A percentile compares a stretch with the other conserved stretches of the same genome.
These are phyloP conservation scores for Tricladium varicosporioides DNA, from an alignment of 2,329 filamentous ascomycete genomes.

Conservation along the genomic window DNA sequence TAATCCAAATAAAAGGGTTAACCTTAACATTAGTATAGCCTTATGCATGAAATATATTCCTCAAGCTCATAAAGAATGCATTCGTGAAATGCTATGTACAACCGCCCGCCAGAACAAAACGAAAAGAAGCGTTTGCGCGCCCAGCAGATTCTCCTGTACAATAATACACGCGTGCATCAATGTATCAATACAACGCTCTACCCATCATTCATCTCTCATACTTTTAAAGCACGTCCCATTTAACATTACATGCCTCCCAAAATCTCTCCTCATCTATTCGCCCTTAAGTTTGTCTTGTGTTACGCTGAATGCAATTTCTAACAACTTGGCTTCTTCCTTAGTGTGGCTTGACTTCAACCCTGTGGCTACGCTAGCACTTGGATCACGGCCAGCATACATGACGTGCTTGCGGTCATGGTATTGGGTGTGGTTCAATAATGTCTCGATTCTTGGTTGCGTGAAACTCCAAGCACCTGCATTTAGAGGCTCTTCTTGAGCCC, in stretches of 20 bases:
- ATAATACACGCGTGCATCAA: constrained; percentile 22
- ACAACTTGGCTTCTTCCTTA: constrained; percentile 88
- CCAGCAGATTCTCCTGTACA: constrained; percentile 25
- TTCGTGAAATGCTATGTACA: neutral
- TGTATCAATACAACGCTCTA: neutral
- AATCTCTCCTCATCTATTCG: constrained; percentile 27
- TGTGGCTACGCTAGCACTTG: constrained; percentile 90
- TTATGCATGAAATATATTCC: no score
- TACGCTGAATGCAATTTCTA: constrained; percentile 63
- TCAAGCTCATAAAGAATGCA: neutral
- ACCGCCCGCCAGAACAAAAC: neutral
- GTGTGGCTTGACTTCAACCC: constrained; percentile 84
- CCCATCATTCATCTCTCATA: constrained; percentile 12
- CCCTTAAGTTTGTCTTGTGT: constrained; percentile 70
- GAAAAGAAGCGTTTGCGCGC: neutral
- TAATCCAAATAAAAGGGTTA: no score
- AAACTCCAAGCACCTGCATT: constrained; percentile 98
- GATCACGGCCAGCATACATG: constrained; percentile 93
- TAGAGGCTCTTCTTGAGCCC: constrained; percentile 95
- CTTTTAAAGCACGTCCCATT: constrained; percentile 1
- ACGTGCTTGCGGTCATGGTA: constrained; percentile 93
- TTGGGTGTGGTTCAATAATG: constrained; percentile 86
- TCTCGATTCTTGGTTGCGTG: constrained; percentile 96
- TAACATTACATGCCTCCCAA: constrained; percentile 15
- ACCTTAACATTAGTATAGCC: no score